Percentiles rank a stretch among this genome's conserved stretches.
These are phyloP conservation scores for Cyberlindnera maclurae DNA, from an alignment of 805 yeast genomes.

Conservation along the genomic window DNA sequence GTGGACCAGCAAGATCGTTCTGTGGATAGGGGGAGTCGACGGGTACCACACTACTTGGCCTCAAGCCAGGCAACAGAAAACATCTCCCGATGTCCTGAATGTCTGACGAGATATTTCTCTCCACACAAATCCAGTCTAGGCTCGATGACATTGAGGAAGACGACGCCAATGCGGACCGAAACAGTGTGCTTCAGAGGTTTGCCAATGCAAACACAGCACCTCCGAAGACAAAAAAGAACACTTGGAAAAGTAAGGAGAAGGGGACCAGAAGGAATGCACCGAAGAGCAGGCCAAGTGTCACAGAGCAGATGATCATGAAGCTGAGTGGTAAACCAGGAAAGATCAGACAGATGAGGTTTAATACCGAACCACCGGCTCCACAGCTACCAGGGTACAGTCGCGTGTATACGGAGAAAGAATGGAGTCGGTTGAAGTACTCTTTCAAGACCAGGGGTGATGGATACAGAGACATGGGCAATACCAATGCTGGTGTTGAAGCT, in stretches of 20 bases:
- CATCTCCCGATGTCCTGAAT: not conserved
- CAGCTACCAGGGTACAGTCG: not conserved
- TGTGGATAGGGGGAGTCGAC: no score
- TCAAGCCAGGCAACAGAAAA: no score
- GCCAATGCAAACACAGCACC: not conserved
- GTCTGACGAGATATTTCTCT: constrained; percentile 12
- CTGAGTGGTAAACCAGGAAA: constrained; percentile 14
- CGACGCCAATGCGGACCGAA: not conserved
- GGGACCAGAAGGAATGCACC: not conserved
- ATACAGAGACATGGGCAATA: no score
- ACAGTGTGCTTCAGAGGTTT: not conserved
- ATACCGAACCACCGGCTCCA: no score
- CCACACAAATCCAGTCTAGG: constrained; percentile 21
- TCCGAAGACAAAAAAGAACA: no score
- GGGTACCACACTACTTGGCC: no score
- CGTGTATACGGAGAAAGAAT: constrained; percentile 6
- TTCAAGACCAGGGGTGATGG: not conserved
- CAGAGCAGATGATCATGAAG: constrained; percentile 10
- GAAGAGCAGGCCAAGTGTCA: constrained; percentile 2
- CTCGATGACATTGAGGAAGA: constrained; percentile 16
- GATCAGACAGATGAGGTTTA: constrained; percentile 2
- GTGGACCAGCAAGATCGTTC: no score
- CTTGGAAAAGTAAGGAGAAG: not conserved
- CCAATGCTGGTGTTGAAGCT: not conserved
- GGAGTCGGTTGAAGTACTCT: constrained; percentile 1